A percentile compares a stretch with the other conserved stretches of the same genome.
Evolutionary conservation across 1,284 basidiomycete genomes (phyloP).

Genomic region (Ganoderma resinaceum): DNA sequence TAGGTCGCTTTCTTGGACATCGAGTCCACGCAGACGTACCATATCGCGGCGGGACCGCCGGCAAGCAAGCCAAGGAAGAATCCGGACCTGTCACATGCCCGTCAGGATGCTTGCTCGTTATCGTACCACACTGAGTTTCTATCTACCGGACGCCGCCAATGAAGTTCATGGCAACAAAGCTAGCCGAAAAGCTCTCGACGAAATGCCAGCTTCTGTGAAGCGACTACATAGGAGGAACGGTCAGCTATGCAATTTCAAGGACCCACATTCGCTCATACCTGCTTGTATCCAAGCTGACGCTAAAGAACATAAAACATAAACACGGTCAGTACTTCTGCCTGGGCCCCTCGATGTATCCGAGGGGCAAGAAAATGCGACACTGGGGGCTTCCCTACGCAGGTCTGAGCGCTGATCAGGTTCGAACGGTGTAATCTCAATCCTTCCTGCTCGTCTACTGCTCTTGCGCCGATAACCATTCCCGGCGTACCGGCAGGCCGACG

Average conservation of each 20-base stretch:
- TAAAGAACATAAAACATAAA: conserved; percentile 44
- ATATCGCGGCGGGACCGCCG: conserved; percentile 85
- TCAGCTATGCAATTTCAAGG: not conserved
- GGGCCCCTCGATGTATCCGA: conserved; percentile 46
- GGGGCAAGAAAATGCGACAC: conserved; percentile 59
- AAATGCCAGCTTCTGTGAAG: conserved; percentile 84
- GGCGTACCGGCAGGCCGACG: conserved; percentile 36
- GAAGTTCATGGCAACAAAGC: conserved; percentile 86
- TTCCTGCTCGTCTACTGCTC: conserved; percentile 38
- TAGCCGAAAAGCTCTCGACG: conserved; percentile 84
- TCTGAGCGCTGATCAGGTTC: conserved; percentile 95
- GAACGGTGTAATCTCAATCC: conserved; percentile 94
- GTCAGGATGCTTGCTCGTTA: conserved; percentile 9
- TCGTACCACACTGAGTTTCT: not conserved
- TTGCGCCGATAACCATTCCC: conserved; percentile 37
- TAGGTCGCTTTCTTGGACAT: not conserved
- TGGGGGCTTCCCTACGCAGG: conserved; percentile 94
- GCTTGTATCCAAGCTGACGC: conserved; percentile 83
- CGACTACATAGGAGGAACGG: conserved; percentile 53
- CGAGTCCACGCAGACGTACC: conserved; percentile 46
- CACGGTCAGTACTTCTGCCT: conserved; percentile 56
- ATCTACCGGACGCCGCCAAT: conserved; percentile 81
- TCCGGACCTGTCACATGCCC: conserved; percentile 56
- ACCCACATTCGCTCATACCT: conserved; percentile 52
- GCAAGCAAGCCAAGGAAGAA: conserved; percentile 84